Evolutionary conservation across 495 filamentous ascomycete species (phyloP).

Genomic region (Coniosporium apollinis): DNA sequence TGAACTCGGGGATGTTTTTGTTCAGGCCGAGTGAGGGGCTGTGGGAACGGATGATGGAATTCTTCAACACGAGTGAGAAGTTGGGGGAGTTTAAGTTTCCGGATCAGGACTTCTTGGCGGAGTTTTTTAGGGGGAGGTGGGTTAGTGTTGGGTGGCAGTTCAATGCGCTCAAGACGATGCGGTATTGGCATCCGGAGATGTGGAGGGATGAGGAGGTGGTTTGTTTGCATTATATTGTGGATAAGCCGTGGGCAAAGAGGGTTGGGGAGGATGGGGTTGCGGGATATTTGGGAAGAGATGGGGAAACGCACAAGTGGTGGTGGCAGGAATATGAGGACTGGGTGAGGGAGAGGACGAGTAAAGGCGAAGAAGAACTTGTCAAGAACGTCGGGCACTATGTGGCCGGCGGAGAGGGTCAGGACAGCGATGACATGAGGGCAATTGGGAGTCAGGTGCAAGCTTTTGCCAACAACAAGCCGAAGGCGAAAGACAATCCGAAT

Average conservation of each 20-base stretch:
- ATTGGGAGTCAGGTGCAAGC: constrained; percentile 12
- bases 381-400: constrained; percentile 4
- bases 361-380: constrained; percentile 3
- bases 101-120: constrained; percentile 36
- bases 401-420: constrained; percentile 2
- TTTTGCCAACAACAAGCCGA: constrained; percentile 9
- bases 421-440: constrained; percentile 9
- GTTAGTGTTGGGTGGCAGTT: constrained; percentile 29
- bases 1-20: constrained; percentile 28
- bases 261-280: constrained; percentile 26
- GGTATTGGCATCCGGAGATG: constrained; percentile 34
- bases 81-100: constrained; percentile 30
- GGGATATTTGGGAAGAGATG: constrained; percentile 29
- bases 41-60: constrained; percentile 23
- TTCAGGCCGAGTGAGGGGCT: constrained; percentile 22
- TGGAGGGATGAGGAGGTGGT: constrained; percentile 35
- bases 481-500: not conserved
- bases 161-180: constrained; percentile 38
- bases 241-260: constrained; percentile 37
- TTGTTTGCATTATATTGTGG: constrained; percentile 37
- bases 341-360: constrained; percentile 9
- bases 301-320: constrained; percentile 32
- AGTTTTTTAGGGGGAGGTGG: constrained; percentile 31
- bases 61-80: constrained; percentile 21
- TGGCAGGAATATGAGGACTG: constrained; percentile 24